Percentiles rank a stretch among this genome's conserved stretches.
Conservation (phyloP, 352 stramenopile species). For the Phytopythium cucurbitacearum region DNA sequence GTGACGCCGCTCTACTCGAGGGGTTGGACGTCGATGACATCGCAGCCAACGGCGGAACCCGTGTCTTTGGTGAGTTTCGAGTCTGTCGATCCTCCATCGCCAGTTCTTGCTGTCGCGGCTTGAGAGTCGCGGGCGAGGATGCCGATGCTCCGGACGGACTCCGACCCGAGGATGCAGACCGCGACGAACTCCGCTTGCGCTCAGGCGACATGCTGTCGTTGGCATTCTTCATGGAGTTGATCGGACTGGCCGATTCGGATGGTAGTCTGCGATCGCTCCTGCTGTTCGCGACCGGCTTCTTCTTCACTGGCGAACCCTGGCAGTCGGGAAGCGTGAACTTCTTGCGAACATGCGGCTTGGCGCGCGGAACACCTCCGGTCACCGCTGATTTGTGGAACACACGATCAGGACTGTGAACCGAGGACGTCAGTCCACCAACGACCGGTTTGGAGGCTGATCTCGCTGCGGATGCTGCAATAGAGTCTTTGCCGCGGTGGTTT, state of each 20-base stretch:
- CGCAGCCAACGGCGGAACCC: slow-evolving; percentile 12
- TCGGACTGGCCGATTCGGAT: too few species aligned
- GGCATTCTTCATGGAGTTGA: neutral
- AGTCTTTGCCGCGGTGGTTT: too few species aligned
- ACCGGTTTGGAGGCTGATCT: neutral
- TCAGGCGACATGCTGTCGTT: neutral
- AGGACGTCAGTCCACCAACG: slow-evolving; percentile 14
- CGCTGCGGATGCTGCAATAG: too few species aligned
- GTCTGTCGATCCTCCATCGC: neutral
- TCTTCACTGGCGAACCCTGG: slow-evolving; percentile 28
- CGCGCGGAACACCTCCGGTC: slow-evolving; percentile 22
- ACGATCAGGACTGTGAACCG: slow-evolving; percentile 23
- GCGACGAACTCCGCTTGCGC: slow-evolving; percentile 9
- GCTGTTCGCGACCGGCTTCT: neutral
- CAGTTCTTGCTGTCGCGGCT: neutral
- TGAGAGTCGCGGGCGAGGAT: neutral
- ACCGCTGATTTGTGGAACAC: slow-evolving; percentile 35
- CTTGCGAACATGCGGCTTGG: slow-evolving; percentile 35
- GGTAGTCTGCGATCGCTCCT: neutral
- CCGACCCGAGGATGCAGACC: slow-evolving; percentile 10
- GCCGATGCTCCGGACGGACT: neutral
- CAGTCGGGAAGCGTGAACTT: slow-evolving; percentile 37
- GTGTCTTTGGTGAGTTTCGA: slow-evolving; percentile 5
- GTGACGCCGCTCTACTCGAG: neutral
- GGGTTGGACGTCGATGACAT: neutral